phyloP scores from a whole-genome alignment of 345 rosid species.

The Rhodomyrtus tomentosa region DNA sequence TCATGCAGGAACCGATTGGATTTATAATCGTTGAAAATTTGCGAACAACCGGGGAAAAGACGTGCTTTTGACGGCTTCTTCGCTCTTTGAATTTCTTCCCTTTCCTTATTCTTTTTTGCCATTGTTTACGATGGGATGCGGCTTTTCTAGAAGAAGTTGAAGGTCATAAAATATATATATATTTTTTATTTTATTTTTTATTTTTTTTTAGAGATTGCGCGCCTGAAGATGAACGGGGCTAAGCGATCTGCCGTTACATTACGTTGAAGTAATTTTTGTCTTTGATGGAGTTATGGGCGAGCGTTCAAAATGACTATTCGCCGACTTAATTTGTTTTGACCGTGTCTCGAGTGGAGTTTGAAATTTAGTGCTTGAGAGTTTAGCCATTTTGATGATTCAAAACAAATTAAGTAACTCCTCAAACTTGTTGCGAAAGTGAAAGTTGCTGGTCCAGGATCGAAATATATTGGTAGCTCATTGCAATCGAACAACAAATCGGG shows the following conservation, averaged over 20 bases:
- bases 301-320: neutral
- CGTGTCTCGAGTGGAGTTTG: neutral
- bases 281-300: neutral
- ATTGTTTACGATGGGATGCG: neutral
- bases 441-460: no score
- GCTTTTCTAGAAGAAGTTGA: no score
- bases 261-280: no score
- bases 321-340: neutral
- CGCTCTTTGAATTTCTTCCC: neutral
- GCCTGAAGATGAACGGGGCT: no score
- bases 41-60: neutral
- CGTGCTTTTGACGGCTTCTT: neutral
- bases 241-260: no score
- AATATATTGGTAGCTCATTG: no score
- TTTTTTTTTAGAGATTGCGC: no score
- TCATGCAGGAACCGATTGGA: neutral
- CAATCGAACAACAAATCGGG: no score
- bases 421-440: rapidly evolving
- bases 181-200: no score
- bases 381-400: neutral
- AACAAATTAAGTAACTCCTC: no score
- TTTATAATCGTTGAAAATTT: neutral
- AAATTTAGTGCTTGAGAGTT: neutral
- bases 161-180: no score
- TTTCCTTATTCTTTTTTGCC: neutral